Base-by-base conservation (phyloP, 1,284 basidiomycete species). In the Kalmanozyma brasiliensis region DNA sequence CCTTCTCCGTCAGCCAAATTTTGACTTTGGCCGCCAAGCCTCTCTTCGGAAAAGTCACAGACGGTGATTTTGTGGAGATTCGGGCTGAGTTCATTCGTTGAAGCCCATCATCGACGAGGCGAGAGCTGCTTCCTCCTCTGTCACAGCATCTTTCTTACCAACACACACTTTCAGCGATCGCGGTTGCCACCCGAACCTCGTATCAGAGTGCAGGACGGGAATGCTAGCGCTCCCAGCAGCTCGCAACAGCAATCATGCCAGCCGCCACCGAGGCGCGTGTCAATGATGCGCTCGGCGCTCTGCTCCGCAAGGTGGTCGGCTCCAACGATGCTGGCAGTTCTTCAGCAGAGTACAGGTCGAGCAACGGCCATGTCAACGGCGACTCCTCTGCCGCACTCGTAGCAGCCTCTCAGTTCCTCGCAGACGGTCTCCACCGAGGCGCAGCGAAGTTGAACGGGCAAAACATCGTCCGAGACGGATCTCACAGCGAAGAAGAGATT, bases 351-450 rank as follows among this genome's bases (percentile, higher is more conserved):
- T 37, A 30, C 23, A 11, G 3, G 32, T 20, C 30, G 20, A 16
- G 17, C 26, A 36, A 37, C 19, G 45, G 46, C 22, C 30, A 47
- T 8, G 13, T 9, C 24, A 38, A 40, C 24, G 42, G 22, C 10
- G 49, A 57, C 10, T 26, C 43, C 7, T 48, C 57, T 2, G 38
- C 59, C 17, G 59, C 59, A 1, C 51, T 62, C 8, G 59, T 48
- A 20, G 65, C 59, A 34, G 65, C 65, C 23, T 68, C 65, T 2
- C 65, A 68, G 20, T 62, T 49, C 24, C 53, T 68, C 20, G 47
- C 44, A 32, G 41, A 63, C 14, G 59, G 56, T 10, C 42, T 59
- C 8, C 38, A 46, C 3, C 42, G 43, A 10, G 36, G 14, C 43
- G 33, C 37, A 30, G 4, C 22, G 7, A 35, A 48, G n/a, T 26